Base-by-base conservation (phyloP, 2,329 filamentous ascomycete genomes). In the Ophiostoma pallidulum region DNA sequence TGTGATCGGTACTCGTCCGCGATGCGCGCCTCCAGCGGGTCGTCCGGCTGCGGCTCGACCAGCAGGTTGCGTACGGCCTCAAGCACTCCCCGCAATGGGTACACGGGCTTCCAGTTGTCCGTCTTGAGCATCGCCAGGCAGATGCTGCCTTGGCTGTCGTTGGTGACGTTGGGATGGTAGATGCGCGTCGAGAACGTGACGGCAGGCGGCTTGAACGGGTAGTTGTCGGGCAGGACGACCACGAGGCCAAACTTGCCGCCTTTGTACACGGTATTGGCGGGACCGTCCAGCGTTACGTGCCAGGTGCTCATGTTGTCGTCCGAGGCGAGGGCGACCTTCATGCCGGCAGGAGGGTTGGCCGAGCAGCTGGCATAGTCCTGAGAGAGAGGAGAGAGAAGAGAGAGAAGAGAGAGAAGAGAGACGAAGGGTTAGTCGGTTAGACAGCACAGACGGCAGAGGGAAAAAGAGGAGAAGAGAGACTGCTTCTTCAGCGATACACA, bases 81-180 rank as follows among this genome's bases (percentile, higher is more conserved):
- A 53, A 96, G 76, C 24, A 95, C 87, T 45, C 79, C 77, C 39
- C 69, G 67, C 55, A 95, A 76, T 68, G 82, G 84, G 59, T 83
- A 86, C 52, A 82, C 82, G 16, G 90, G 90, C 74, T 95, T 96
- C 90, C 90, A 96, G 66, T 87, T 82, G 59, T 94, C 88, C 26
- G 83, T 66, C 62, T 90, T 87, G 57, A 96, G 78, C 65, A 90
- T 77, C 51, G 79, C 81, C 38, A 96, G 74, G 67, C 90, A 96
- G 78, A 96, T 86, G 67, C 76, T 83, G 53, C 90, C 90, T 56
- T 80, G 78, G 61, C 78, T 76, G 65, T 94, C 89, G 74, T 94
- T 92, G 61, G 84, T 88, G 51, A 96, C 78, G 68, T 96, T 96
- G 38, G 90, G 89, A 70, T 96, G 90, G 76, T 94, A 96, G 72